Conservation (phyloP, 108 stramenopile species). For the Fragilaria crotonensis region DNA sequence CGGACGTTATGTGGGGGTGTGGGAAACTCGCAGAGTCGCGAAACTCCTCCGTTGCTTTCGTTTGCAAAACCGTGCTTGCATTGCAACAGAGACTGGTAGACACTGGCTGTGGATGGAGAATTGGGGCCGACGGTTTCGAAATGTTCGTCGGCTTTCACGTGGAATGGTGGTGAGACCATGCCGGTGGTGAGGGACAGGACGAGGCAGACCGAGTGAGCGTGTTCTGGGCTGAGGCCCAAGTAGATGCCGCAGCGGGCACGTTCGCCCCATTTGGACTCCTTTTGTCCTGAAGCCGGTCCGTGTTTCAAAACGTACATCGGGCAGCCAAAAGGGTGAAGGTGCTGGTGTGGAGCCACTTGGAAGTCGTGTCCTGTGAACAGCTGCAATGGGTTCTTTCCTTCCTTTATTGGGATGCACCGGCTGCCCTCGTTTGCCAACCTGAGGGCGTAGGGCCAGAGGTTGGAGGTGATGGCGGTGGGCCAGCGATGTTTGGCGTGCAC, state of each 20-base stretch:
- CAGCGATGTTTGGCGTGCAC: slow-evolving; percentile 22
- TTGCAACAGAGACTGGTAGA: neutral
- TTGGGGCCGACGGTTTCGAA: slow-evolving; percentile 10
- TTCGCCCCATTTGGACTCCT: slow-evolving; percentile 14
- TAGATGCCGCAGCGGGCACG: slow-evolving; percentile 20
- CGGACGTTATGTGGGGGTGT: too few relatives aligned
- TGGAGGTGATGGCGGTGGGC: slow-evolving; percentile 14
- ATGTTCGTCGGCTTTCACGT: slow-evolving; percentile 14
- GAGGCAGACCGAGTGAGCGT: slow-evolving; percentile 12
- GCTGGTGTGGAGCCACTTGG: neutral
- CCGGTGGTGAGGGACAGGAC: slow-evolving; percentile 20
- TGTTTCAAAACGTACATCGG: slow-evolving; percentile 5
- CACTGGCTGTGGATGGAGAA: neutral
- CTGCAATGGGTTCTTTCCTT: neutral
- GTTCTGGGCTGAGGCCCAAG: slow-evolving; percentile 20
- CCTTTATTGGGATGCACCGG: neutral
- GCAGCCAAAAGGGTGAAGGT: slow-evolving; percentile 4
- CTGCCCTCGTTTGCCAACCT: slow-evolving; percentile 4
- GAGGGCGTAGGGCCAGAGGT: slow-evolving; percentile 34
- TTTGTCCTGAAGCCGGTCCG: neutral
- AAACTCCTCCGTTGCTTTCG: neutral
- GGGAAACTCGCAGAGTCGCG: too few relatives aligned
- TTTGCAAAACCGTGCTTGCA: neutral
- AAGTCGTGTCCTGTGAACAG: neutral
- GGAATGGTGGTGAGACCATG: slow-evolving; percentile 27